Percentiles rank a stretch among this genome's conserved stretches.
Evolutionary conservation across 1,284 basidiomycete species (phyloP).

Genomic region (Ceratobasidium papillatum): DNA sequence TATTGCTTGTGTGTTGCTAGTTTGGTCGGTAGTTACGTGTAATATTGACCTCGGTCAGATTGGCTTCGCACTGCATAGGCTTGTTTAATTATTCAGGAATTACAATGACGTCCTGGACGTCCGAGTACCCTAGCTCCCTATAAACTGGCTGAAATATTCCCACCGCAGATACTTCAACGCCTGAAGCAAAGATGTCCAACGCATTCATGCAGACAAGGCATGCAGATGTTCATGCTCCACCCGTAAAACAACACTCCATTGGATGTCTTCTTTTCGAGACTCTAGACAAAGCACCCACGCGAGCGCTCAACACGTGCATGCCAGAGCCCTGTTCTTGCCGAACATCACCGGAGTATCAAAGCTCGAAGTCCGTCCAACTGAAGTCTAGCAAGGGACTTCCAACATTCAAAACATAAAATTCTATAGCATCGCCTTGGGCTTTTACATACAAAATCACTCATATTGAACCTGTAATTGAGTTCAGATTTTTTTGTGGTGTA

Average conservation of each 20-base stretch:
- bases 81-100: not conserved
- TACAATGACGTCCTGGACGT: not conserved
- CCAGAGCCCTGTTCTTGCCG: not conserved
- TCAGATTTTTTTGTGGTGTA: not conserved
- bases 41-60: not conserved
- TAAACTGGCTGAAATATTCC: not conserved
- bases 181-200: not conserved
- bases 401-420: not conserved
- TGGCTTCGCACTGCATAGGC: not conserved
- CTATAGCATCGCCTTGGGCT: not conserved
- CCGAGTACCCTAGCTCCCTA: not conserved
- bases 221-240: not conserved
- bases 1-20: not conserved
- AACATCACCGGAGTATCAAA: conserved; percentile 9
- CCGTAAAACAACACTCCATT: not conserved
- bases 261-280: not conserved
- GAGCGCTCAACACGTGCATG: conserved; percentile 1
- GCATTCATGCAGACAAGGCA: conserved; percentile 1
- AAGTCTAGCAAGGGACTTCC: conserved; percentile 7
- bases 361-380: conserved; percentile 17
- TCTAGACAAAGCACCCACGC: conserved; percentile 22
- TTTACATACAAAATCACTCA: not conserved
- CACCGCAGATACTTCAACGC: not conserved
- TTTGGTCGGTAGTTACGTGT: not conserved
- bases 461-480: not conserved